phyloP scores from a whole-genome alignment of 345 rosid species.

The Bruguiera sexangula region DNA sequence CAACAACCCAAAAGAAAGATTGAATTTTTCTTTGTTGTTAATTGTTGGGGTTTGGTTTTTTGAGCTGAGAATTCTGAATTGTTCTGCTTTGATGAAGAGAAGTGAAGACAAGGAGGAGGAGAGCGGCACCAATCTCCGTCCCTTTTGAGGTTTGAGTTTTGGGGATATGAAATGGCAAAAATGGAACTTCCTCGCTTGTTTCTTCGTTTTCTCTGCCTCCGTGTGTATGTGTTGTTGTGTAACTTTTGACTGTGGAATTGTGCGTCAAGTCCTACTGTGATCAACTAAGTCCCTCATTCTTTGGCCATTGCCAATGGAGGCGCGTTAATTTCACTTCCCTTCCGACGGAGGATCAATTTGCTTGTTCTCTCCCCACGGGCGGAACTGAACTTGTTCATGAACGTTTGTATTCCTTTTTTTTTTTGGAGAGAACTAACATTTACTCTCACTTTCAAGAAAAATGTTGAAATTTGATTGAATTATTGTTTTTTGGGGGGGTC shows the following conservation, averaged over 20 bases:
- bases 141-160: neutral
- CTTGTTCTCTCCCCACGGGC: too few relatives aligned
- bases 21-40: neutral
- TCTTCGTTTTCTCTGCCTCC: too few relatives aligned
- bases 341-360: too few relatives aligned
- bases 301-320: neutral
- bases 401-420: too few relatives aligned
- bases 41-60: neutral
- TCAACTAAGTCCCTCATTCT: neutral
- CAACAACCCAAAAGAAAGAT: neutral
- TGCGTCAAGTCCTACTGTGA: neutral
- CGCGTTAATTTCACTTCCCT: conserved; percentile 6
- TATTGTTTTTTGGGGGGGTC: too few relatives aligned
- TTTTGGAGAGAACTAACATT: too few relatives aligned
- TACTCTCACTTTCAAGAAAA: too few relatives aligned
- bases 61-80: neutral
- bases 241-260: too few relatives aligned
- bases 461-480: too few relatives aligned
- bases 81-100: neutral
- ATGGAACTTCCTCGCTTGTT: neutral
- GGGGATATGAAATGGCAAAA: conserved; percentile 1
- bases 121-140: too few relatives aligned
- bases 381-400: too few relatives aligned
- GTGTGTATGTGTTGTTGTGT: too few relatives aligned
- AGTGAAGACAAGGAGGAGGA: neutral